Evolutionary conservation across 495 filamentous ascomycete genomes (phyloP), one percentile per base, ranked within the genome.

Genomic region (Penicillium egyptiacum): DNA sequence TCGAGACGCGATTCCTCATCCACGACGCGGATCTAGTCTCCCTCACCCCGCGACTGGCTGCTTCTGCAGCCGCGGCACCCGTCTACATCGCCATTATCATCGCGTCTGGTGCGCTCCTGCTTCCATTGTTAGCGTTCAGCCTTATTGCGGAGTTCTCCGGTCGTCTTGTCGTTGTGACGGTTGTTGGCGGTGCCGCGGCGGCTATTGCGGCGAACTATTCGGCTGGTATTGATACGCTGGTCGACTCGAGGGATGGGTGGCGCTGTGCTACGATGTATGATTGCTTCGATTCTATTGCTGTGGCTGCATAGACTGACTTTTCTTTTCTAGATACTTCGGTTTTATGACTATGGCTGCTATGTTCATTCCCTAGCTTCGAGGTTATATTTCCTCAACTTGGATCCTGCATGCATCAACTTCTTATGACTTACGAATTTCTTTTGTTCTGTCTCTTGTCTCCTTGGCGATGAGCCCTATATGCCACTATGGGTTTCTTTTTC

Each of bases 1-100:
- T 69, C n/a, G 90, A 93, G 67, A 79, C 83, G 1, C 79, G 77
- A 37, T 93, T 92, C 66, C 75, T 95, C 6, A 79, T 88, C 35
- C 73, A 83, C 19, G 66, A 74, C 19, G 75, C 81, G 7, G 90
- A 95, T 61, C 81, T 95, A 5, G 73, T 91, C 26, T 82, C 78
- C 19, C 68, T 89, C 9, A 72, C 70, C 0, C 62, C 76, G 2
- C 65, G 64, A 31, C 23, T 59, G 11, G 60, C 62, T 11, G 46
- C 57, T 5, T 53, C 51, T 22, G 56, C 63, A 1, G 53, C 61
- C 12, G 64, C 66, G 0, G 55, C 70, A 7, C 64, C 73, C 2
- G 70, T 73, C 20, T 75, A 72, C 58, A 73, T 70, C 66, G 64
- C 84, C 9, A 81, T 82, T 9, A 66, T 81, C 50, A 80, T 83